Base-by-base conservation (phyloP, 495 filamentous ascomycete species). In the Apiosordaria backusii region DNA sequence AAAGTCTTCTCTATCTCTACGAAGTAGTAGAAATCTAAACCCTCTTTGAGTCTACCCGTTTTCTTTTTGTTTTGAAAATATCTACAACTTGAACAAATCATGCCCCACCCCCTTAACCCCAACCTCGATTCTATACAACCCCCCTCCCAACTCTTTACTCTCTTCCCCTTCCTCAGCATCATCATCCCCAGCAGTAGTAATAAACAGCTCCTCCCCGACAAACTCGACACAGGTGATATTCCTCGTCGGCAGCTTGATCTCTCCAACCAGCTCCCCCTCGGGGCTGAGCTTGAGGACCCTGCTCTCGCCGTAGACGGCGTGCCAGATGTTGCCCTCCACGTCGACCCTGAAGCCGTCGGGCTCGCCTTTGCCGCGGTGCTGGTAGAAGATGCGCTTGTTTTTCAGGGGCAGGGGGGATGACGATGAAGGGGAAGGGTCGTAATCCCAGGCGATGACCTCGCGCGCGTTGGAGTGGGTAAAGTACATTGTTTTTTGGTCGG, bases 291-390 rank as follows among this genome's bases (percentile, higher is more conserved):
- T 87, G 60, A 92, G 75, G 19, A 94, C 86, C 57, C 84, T 82
- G 59, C 83, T 77, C 68, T 88, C 90, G 55, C 90, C 89, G 69
- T 90, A 92, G 29, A 92, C 81, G n/a, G 90, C 89, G 64, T 85
- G 86, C 91, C 91, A 93, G 26, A 94, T 79, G 68, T 87, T 87
- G 1, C 89, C 91, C 15, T 90, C 85, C 15, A 74, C 81, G 70
- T 95, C 91, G 61, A 92, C 85, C 24, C 88, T 83, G 72, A 89
- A 90, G 1, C 91, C 90, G 74, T 93, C 91, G 6, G 89, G 88
- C 64, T 88, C 89, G 25, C 86, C 86, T 25, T 74, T 78, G 1
- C 85, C 88, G 53, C 84, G 81, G 58, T 87, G 81, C 60, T 82
- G 74, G 78, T 87, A 92, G 74, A 90, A 90, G 23, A 88, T 80